Conservation (phyloP, 495 filamentous ascomycete genomes). For the Xylaria telfairii region DNA sequence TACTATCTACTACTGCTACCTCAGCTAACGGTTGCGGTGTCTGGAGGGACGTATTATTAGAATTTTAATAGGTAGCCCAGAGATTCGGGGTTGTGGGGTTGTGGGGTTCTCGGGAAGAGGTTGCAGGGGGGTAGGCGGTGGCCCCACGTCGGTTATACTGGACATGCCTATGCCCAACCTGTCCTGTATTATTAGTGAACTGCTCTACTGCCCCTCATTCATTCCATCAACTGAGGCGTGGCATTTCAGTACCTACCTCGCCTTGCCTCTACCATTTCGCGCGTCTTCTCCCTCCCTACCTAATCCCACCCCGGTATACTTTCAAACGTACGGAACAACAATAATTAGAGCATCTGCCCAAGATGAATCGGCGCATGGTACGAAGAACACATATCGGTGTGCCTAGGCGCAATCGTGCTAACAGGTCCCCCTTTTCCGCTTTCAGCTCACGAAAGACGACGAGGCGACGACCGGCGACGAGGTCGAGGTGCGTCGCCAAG, state of each 20-base stretch:
- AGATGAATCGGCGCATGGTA: slow-evolving; percentile 52
- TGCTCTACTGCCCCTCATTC: slow-evolving; percentile 7
- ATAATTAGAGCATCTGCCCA: slow-evolving; percentile 18
- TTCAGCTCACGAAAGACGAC: slow-evolving; percentile 91
- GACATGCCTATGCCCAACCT: background rate
- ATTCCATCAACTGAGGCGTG: background rate
- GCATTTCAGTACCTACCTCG: background rate
- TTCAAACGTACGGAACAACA: too few species aligned
- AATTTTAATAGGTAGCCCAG: slow-evolving; percentile 1
- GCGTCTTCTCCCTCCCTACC: background rate
- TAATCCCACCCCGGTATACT: background rate
- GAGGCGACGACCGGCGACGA: slow-evolving; percentile 76
- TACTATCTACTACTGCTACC: background rate
- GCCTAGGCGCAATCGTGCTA: slow-evolving; percentile 14
- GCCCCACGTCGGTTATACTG: slow-evolving; percentile 16
- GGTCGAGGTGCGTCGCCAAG: slow-evolving; percentile 89
- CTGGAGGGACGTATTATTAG: background rate
- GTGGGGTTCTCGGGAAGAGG: slow-evolving; percentile 4
- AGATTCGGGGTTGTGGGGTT: slow-evolving; percentile 21
- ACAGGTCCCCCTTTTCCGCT: slow-evolving; percentile 5
- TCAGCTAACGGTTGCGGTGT: background rate
- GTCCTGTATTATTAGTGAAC: background rate
- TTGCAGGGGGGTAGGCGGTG: slow-evolving; percentile 16
- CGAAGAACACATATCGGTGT: slow-evolving; percentile 1
- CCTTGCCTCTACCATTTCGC: background rate